Evolutionary conservation across 768 basidiomycete genomes (phyloP).

Genomic region (Lactarius deliciosus): DNA sequence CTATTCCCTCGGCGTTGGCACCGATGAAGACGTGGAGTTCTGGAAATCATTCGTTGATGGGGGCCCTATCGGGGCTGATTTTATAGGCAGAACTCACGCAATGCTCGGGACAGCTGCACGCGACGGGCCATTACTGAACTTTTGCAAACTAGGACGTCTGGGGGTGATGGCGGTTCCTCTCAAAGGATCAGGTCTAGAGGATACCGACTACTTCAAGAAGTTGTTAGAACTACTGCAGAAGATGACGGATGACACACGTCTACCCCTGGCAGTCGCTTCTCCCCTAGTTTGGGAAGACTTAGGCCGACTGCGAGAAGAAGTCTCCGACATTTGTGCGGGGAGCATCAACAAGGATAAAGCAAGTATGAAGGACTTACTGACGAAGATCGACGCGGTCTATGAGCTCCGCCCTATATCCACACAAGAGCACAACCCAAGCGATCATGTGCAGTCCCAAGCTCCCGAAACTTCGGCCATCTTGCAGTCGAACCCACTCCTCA

Average conservation of each 20-base stretch:
- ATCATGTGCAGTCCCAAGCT: neutral
- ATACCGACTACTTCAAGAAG: neutral
- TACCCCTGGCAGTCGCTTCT: neutral
- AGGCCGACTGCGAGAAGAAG: neutral
- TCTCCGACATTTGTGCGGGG: neutral
- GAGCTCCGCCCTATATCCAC: too few species aligned
- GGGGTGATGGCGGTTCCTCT: neutral
- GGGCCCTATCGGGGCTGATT: neutral
- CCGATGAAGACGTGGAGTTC: neutral
- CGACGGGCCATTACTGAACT: conserved; percentile 19
- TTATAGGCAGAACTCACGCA: neutral
- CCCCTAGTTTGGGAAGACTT: conserved; percentile 2
- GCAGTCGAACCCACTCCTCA: neutral
- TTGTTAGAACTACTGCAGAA: neutral
- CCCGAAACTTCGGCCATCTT: too few species aligned
- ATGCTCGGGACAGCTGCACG: neutral
- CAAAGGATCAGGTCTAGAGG: neutral
- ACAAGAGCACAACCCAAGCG: neutral
- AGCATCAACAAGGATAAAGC: neutral
- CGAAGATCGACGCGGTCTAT: neutral
- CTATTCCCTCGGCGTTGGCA: neutral
- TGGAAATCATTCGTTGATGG: conserved; percentile 5
- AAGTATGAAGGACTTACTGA: neutral
- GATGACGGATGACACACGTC: neutral
- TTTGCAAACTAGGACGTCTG: conserved; percentile 12